Evolutionary conservation across 2,329 filamentous ascomycete species (phyloP).

Genomic region (Paramyrothecium sp.): DNA sequence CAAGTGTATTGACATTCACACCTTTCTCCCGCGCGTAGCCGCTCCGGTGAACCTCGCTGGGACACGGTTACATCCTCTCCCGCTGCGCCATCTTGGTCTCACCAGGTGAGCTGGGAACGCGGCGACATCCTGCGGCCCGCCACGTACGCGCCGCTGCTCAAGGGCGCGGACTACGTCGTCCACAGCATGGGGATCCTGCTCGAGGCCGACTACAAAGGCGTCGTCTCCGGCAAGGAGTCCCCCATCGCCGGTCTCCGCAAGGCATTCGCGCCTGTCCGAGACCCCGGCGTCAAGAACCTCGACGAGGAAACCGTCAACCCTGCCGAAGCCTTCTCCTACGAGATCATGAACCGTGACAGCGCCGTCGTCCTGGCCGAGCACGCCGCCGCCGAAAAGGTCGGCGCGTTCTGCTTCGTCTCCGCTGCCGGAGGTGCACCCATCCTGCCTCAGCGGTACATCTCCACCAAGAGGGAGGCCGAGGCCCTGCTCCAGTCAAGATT

Average conservation of each 20-base stretch:
- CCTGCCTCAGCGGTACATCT: slow-evolving; percentile 81
- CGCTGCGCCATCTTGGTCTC: slow-evolving; percentile 75
- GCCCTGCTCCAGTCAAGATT: slow-evolving; percentile 70
- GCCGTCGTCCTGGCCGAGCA: slow-evolving; percentile 82
- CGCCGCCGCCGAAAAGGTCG: slow-evolving; percentile 61
- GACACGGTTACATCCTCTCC: slow-evolving; percentile 69
- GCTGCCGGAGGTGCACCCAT: slow-evolving; percentile 84
- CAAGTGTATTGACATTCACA: slow-evolving; percentile 7
- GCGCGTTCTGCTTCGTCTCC: slow-evolving; percentile 82
- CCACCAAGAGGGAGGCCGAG: slow-evolving; percentile 90
- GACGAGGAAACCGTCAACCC: slow-evolving; percentile 60
- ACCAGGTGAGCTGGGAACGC: slow-evolving; percentile 80
- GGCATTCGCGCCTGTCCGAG: slow-evolving; percentile 70
- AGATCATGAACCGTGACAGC: slow-evolving; percentile 92
- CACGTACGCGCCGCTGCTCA: slow-evolving; percentile 75
- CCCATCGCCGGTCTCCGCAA: slow-evolving; percentile 75
- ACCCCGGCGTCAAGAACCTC: slow-evolving; percentile 61
- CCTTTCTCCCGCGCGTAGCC: slow-evolving; percentile 53
- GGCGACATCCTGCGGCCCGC: slow-evolving; percentile 83
- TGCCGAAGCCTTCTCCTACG: slow-evolving; percentile 82
- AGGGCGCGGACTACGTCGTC: slow-evolving; percentile 78
- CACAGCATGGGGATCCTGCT: slow-evolving; percentile 96
- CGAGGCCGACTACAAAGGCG: slow-evolving; percentile 96
- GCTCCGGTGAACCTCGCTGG: slow-evolving; percentile 89
- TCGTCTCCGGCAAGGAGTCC: slow-evolving; percentile 79